Conservation (phyloP, 2,329 filamentous ascomycete species). For the Penicillium concentricum region DNA sequence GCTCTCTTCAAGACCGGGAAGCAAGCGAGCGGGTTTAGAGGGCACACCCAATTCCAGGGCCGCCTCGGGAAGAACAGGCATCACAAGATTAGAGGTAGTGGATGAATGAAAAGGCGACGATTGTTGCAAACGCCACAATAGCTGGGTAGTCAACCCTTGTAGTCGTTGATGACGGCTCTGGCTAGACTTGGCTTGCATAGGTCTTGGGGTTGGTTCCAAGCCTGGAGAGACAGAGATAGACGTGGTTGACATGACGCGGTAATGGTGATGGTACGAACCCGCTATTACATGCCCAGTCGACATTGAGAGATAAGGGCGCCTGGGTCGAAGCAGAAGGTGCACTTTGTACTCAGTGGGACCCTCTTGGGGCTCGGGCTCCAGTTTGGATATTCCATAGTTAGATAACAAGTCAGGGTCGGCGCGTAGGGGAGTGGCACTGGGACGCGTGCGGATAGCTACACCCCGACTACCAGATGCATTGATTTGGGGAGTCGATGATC, state of each 20-base stretch:
- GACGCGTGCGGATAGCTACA: constrained; percentile 27
- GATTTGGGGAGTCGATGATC: constrained; percentile 42
- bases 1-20: constrained; percentile 84
- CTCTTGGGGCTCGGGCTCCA: constrained; percentile 88
- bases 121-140: constrained; percentile 92
- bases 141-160: constrained; percentile 88
- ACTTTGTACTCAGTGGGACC: constrained; percentile 97
- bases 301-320: constrained; percentile 69
- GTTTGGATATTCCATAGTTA: constrained; percentile 67
- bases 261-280: constrained; percentile 50
- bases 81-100: constrained; percentile 69
- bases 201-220: constrained; percentile 35
- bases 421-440: constrained; percentile 40
- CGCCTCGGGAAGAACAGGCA: constrained; percentile 71
- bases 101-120: constrained; percentile 88
- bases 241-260: constrained; percentile 26
- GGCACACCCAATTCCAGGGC: constrained; percentile 58
- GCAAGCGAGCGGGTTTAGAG: constrained; percentile 53
- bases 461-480: constrained; percentile 26
- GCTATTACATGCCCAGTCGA: constrained; percentile 61
- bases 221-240: constrained; percentile 25
- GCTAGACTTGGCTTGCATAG: constrained; percentile 52
- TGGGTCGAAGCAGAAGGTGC: constrained; percentile 77
- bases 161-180: constrained; percentile 79
- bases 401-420: constrained; percentile 41